Base-by-base conservation (phyloP, 2,329 filamentous ascomycete genomes). In the Aureobasidium sp. region DNA sequence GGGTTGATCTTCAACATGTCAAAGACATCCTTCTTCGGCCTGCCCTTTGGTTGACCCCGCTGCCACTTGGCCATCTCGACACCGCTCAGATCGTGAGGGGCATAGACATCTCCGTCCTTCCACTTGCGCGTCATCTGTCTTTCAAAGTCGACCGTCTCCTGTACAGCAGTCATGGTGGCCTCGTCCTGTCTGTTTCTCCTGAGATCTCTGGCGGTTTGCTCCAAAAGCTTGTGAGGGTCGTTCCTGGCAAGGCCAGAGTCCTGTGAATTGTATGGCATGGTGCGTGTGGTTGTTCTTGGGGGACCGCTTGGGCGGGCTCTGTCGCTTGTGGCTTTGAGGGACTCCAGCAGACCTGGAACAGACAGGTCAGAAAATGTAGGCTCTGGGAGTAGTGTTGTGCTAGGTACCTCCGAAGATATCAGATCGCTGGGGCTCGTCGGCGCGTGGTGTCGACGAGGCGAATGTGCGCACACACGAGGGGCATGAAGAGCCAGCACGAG, bases 11-110 rank as follows among this genome's bases (percentile, higher is more conserved):
- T 88, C 71, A 97, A 74, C 42, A 87, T 78, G 74, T 97, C 91
- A 66, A 97, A 85, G 7, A 89, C 84, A 74, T 99, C 93, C 60
- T 73, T 67, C 59, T 65, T 67, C 14, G 69, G 66, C 58, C 71
- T 79, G 44, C 80, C 77, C 64, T 82, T 82, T 66, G 74, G 76
- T 62, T 78, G 75, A 66, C 76, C 77, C 72, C 77, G 80, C 74
- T 82, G 86, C 88, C 89, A 96, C 80, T 96, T 96, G 71, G 77
- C 77, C 85, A 89, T 87, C 82, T 97, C 92, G 39, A 79, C 77
- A 27, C 86, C 81, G 61, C 85, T 88, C 72, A 99, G 75, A 76
- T 99, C 94, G 72, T 92, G 89, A 37, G 94, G 94, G 64, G 91
- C 84, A 77, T 97, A 97, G 58, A 97, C 82, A 72, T 97, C 92